Conservation (phyloP, 192 early-diverging fungal genomes). For the Funneliformis geosporum region DNA sequence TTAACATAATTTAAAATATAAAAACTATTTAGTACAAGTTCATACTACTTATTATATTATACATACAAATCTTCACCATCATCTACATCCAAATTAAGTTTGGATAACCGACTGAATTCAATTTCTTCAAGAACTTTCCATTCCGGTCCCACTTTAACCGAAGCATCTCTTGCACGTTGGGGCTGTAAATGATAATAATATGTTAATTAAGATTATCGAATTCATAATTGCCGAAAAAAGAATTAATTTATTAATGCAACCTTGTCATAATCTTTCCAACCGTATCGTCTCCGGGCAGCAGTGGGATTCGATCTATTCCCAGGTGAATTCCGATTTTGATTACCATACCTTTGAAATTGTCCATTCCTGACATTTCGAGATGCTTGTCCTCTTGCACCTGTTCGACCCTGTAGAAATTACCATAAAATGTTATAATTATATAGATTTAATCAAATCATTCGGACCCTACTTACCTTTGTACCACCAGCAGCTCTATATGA, state of each 20-base stretch:
- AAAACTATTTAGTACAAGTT: conserved; percentile 17
- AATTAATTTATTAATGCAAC: neutral
- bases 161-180: conserved; percentile 81
- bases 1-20: neutral
- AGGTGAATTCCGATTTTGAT: conserved; percentile 21
- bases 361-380: conserved; percentile 20
- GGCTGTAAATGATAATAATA: conserved; percentile 41
- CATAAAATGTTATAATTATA: neutral
- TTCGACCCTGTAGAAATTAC: neutral
- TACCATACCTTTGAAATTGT: conserved; percentile 20
- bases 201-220: neutral
- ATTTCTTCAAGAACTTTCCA: conserved; percentile 96
- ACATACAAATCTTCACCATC: conserved; percentile 81
- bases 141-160: conserved; percentile 81
- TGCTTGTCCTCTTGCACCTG: conserved; percentile 11
- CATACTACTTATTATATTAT: neutral
- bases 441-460: neutral
- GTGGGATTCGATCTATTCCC: neutral
- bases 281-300: conserved; percentile 43
- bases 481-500: conserved; percentile 50
- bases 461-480: neutral
- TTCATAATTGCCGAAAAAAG: too few relatives aligned
- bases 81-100: conserved; percentile 77
- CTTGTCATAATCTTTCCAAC: conserved; percentile 50
- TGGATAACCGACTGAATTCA: conserved; percentile 85